A percentile compares a stretch with the other conserved stretches of the same genome.
These are phyloP conservation scores for Hypoxylon sp. DNA, from an alignment of 2,329 filamentous ascomycete genomes.

Conservation along the genomic window DNA sequence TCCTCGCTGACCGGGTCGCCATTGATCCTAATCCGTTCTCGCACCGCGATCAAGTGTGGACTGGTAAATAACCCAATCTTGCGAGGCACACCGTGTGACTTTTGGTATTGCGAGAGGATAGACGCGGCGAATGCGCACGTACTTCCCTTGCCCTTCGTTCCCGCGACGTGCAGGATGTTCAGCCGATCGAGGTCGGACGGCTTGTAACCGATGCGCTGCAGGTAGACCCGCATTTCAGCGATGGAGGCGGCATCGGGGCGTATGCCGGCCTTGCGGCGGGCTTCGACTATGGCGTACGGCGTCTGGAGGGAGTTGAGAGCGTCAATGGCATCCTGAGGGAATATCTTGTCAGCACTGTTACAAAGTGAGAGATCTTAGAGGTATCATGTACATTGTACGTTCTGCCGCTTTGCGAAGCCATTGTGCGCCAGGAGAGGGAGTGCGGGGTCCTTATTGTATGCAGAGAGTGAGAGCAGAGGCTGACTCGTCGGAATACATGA, in stretches of 20 bases:
- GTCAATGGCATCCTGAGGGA: constrained; percentile 80
- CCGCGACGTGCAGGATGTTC: constrained; percentile 77
- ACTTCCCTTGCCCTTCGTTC: constrained; percentile 82
- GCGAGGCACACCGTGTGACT: constrained; percentile 50
- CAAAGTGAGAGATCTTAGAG: constrained; percentile 8
- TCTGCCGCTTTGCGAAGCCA: constrained; percentile 44
- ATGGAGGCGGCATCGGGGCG: constrained; percentile 77
- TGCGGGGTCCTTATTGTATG: constrained; percentile 28
- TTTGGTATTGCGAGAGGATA: constrained; percentile 68
- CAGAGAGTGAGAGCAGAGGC: constrained; percentile 21
- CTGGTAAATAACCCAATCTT: constrained; percentile 76
- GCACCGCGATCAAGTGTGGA: constrained; percentile 75
- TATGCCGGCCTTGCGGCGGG: constrained; percentile 79
- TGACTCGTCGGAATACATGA: constrained; percentile 47
- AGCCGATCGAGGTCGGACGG: constrained; percentile 67
- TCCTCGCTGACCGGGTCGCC: constrained; percentile 67
- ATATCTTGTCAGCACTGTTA: constrained; percentile 24
- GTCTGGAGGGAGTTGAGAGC: constrained; percentile 92
- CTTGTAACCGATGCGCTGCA: constrained; percentile 81
- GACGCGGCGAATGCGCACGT: constrained; percentile 76
- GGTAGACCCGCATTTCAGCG: constrained; percentile 83
- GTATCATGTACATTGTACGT: constrained; percentile 46
- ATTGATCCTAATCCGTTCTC: constrained; percentile 75
- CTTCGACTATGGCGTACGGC: constrained; percentile 84
- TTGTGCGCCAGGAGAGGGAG: constrained; percentile 41